A percentile compares a stretch with the other conserved stretches of the same genome.
phyloP scores from a whole-genome alignment of 2,329 filamentous ascomycete genomes.

The Mariannaea elegans region DNA sequence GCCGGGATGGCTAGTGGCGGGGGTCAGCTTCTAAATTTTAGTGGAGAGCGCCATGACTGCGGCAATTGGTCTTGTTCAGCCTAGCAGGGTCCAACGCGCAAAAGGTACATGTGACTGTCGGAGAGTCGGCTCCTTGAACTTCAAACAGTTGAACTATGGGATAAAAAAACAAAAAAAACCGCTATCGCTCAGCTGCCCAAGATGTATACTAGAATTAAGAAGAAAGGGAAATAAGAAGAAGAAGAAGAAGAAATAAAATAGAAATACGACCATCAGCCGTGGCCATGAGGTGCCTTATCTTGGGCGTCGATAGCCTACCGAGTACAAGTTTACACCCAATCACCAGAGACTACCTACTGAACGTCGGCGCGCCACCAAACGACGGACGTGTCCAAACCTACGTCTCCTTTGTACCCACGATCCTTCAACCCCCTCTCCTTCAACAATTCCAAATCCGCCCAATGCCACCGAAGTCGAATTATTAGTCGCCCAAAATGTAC shows the following conservation, averaged over 20 bases:
- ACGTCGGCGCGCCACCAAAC: constrained; percentile 14
- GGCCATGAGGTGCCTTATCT: neutral
- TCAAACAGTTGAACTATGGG: too few relatives aligned
- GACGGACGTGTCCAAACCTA: constrained; percentile 30
- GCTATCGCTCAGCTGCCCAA: too few relatives aligned
- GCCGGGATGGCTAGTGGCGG: constrained; percentile 3
- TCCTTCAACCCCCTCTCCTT: constrained; percentile 20
- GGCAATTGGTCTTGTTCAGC: too few relatives aligned
- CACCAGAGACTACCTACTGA: constrained; percentile 33
- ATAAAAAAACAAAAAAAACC: too few relatives aligned
- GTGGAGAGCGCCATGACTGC: constrained; percentile 29
- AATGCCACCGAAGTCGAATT: constrained; percentile 27
- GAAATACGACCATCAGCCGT: too few relatives aligned
- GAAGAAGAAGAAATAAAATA: too few relatives aligned
- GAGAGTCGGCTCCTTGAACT: neutral
- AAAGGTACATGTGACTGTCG: neutral
- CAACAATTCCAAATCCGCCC: constrained; percentile 11
- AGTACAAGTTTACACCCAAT: too few relatives aligned
- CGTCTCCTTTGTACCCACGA: constrained; percentile 27
- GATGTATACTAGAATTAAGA: too few relatives aligned
- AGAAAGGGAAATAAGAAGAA: too few relatives aligned
- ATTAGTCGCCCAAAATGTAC: constrained; percentile 73
- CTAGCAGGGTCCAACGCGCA: constrained; percentile 27
- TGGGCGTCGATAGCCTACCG: neutral
- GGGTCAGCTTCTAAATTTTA: constrained; percentile 32